phyloP scores from a whole-genome alignment of 2,329 filamentous ascomycete species.

The Paracamarosporium sp. region DNA sequence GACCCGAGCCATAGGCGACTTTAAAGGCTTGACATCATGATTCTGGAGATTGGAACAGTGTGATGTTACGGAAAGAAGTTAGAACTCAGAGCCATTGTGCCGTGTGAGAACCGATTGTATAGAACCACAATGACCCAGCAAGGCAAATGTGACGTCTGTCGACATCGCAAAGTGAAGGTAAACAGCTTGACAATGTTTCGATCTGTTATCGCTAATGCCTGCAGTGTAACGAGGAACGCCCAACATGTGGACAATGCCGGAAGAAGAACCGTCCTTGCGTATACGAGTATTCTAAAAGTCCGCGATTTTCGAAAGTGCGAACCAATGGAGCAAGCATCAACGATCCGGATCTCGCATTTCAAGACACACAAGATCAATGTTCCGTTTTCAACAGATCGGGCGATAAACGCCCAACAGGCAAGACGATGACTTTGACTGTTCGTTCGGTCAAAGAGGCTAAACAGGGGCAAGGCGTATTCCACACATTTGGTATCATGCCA shows the following conservation, averaged over 20 bases:
- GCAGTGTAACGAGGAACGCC: slow-evolving; percentile 10
- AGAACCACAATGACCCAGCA: slow-evolving; percentile 1
- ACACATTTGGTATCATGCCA: slow-evolving; percentile 2
- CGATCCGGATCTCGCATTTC: neutral
- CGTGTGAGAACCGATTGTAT: neutral
- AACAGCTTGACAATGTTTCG: neutral
- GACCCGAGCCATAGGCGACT: neutral
- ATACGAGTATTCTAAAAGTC: slow-evolving; percentile 2
- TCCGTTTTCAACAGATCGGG: slow-evolving; percentile 61
- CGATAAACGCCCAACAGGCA: slow-evolving; percentile 41
- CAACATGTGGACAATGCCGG: slow-evolving; percentile 9
- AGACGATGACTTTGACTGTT: neutral
- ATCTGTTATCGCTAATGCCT: neutral
- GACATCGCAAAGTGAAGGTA: slow-evolving; percentile 11
- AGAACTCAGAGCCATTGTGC: too few species aligned
- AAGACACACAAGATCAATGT: slow-evolving; percentile 50
- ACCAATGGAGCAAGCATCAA: neutral
- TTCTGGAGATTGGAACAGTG: neutral
- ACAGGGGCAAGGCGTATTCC: slow-evolving; percentile 1
- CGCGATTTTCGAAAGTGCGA: neutral
- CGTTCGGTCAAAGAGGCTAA: slow-evolving; percentile 5
- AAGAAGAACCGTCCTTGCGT: slow-evolving; percentile 14
- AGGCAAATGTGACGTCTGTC: slow-evolving; percentile 11
- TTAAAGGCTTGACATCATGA: neutral
- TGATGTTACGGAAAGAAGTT: neutral